Evolutionary conservation across 768 basidiomycete species (phyloP).

Genomic region (Termitomyces sp.): DNA sequence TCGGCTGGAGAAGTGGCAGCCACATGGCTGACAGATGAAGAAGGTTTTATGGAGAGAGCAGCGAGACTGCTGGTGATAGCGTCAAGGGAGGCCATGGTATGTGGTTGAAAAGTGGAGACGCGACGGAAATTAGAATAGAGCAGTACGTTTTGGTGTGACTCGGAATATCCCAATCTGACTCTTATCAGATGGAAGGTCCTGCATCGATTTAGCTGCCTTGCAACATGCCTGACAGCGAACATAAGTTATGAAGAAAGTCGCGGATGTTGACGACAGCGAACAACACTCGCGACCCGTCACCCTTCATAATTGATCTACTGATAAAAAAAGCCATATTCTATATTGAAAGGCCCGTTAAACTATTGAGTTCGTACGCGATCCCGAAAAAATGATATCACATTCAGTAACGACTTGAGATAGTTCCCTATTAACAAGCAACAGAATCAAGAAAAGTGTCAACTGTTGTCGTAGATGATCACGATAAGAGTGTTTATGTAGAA

Average conservation of each 20-base stretch:
- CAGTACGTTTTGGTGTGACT: constrained; percentile 26
- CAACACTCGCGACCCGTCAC: constrained; percentile 8
- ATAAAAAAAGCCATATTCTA: constrained; percentile 3
- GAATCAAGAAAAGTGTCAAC: neutral
- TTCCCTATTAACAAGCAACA: neutral
- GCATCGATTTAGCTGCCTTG: constrained; percentile 25
- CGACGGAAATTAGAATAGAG: constrained; percentile 14
- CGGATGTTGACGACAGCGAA: constrained; percentile 13
- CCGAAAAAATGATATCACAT: neutral
- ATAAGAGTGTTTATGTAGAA: no score
- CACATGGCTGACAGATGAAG: constrained; percentile 48
- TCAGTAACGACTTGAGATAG: neutral
- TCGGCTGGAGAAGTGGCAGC: constrained; percentile 62
- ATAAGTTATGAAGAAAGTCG: constrained; percentile 17
- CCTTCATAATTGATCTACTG: constrained; percentile 15
- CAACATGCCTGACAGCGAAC: constrained; percentile 25
- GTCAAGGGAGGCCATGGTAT: constrained; percentile 30
- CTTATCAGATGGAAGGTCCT: constrained; percentile 26
- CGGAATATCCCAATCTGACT: constrained; percentile 30
- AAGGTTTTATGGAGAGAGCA: constrained; percentile 49
- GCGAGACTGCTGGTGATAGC: constrained; percentile 38
- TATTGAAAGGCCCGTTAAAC: neutral
- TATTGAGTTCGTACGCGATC: neutral
- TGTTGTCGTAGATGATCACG: no score
- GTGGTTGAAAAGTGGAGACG: constrained; percentile 7